Evolutionary conservation across 2,329 filamentous ascomycete species (phyloP).

Genomic region (Exophiala aquamarina): DNA sequence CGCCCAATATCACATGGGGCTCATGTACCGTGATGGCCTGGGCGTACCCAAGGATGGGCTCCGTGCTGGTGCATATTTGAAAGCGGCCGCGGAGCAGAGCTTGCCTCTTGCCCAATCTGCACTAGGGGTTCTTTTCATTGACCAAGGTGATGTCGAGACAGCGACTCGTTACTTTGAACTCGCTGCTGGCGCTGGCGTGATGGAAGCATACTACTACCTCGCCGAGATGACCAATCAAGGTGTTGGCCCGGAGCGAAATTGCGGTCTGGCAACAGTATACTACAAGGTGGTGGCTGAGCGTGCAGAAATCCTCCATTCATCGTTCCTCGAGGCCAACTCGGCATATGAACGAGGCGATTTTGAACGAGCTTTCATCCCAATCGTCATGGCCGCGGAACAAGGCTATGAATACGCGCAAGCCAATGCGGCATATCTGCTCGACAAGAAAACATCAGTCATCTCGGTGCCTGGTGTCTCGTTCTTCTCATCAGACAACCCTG

Average conservation of each 20-base stretch:
- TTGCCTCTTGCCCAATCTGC: conserved; percentile 78
- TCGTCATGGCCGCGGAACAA: conserved; percentile 87
- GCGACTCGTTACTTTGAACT: conserved; percentile 87
- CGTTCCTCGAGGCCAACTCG: conserved; percentile 78
- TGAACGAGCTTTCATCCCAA: conserved; percentile 76
- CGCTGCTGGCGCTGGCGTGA: conserved; percentile 76
- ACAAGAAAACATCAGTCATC: conserved; percentile 63
- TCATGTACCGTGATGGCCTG: conserved; percentile 80
- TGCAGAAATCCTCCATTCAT: conserved; percentile 70
- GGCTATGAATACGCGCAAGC: conserved; percentile 87
- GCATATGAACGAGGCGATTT: conserved; percentile 77
- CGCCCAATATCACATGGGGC: conserved; percentile 78
- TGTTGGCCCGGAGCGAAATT: conserved; percentile 72
- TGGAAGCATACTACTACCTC: conserved; percentile 89
- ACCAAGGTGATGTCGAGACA: conserved; percentile 78
- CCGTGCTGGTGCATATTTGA: conserved; percentile 74
- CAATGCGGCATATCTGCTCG: conserved; percentile 84
- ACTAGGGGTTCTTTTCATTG: conserved; percentile 79
- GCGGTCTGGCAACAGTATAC: conserved; percentile 72
- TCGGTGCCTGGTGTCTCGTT: conserved; percentile 56
- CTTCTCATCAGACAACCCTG: conserved; percentile 45
- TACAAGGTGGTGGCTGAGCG: conserved; percentile 79
- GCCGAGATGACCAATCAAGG: conserved; percentile 83
- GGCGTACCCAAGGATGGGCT: conserved; percentile 69
- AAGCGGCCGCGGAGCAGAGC: conserved; percentile 77